Conservation (phyloP, 2,329 filamentous ascomycete genomes). For the Claviceps purpurea region DNA sequence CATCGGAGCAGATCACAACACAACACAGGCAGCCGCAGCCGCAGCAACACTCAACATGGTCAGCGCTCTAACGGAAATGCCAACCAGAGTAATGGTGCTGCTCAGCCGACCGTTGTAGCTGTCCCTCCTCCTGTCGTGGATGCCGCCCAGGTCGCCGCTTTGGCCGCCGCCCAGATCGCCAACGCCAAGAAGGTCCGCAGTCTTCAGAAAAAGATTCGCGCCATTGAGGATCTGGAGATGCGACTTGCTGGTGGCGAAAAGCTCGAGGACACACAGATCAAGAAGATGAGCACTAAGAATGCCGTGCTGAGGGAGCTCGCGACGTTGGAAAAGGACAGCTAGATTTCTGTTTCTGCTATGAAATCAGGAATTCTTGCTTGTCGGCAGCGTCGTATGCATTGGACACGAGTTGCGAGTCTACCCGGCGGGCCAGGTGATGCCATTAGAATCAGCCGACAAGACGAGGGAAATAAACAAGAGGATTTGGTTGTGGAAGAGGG, state of each 20-base stretch:
- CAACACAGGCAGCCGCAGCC: constrained; percentile 37
- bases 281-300: constrained; percentile 89
- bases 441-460: neutral
- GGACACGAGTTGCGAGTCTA: neutral
- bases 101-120: constrained; percentile 28
- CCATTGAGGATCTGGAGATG: constrained; percentile 98
- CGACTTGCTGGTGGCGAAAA: constrained; percentile 87
- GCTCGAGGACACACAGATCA: constrained; percentile 93
- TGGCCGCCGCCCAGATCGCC: constrained; percentile 43
- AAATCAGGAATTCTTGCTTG: too few species aligned
- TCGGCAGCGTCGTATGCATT: neutral
- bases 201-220: constrained; percentile 91
- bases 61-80: constrained; percentile 15
- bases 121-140: constrained; percentile 21
- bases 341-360: neutral
- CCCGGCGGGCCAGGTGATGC: neutral
- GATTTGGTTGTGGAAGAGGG: neutral
- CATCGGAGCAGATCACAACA: constrained; percentile 45
- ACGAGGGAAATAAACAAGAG: neutral
- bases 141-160: constrained; percentile 38
- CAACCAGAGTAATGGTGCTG: constrained; percentile 12
- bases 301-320: constrained; percentile 74
- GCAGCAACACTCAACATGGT: constrained; percentile 35
- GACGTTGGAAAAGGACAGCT: constrained; percentile 27
- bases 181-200: constrained; percentile 90